These are phyloP conservation scores for Ramularia collo-cygni DNA, from an alignment of 2,329 filamentous ascomycete species.

Conservation along the genomic window DNA sequence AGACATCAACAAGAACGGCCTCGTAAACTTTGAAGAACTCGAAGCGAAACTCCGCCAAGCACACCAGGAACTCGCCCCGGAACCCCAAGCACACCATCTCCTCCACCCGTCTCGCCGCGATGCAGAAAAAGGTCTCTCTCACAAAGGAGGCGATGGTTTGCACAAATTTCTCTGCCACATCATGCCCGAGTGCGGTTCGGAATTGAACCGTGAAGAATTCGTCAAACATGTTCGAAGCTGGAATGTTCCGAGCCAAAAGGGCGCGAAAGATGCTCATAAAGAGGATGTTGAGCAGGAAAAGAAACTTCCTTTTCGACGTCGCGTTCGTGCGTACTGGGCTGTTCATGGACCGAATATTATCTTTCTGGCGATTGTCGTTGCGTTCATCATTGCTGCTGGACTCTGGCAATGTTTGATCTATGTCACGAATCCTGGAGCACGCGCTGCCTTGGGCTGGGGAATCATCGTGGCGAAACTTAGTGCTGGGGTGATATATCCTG, in stretches of 20 bases:
- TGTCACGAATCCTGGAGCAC: slow-evolving; percentile 38
- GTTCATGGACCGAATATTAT: slow-evolving; percentile 48
- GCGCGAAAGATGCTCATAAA: slow-evolving; percentile 45
- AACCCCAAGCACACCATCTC: slow-evolving; percentile 41
- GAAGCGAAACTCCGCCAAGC: slow-evolving; percentile 49
- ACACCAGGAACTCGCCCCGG: slow-evolving; percentile 45
- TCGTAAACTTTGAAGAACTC: slow-evolving; percentile 47
- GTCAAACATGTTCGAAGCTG: slow-evolving; percentile 53
- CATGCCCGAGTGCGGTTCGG: slow-evolving; percentile 35
- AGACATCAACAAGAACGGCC: slow-evolving; percentile 47
- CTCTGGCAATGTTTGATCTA: slow-evolving; percentile 52
- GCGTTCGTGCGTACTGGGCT: slow-evolving; percentile 48
- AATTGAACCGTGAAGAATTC: slow-evolving; percentile 44
- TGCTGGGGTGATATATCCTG: slow-evolving; percentile 51
- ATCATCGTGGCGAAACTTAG: slow-evolving; percentile 50
- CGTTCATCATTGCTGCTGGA: slow-evolving; percentile 46
- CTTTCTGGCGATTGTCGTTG: slow-evolving; percentile 44
- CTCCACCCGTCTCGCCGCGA: slow-evolving; percentile 28
- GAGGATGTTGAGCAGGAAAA: slow-evolving; percentile 34
- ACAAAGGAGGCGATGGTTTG: slow-evolving; percentile 30
- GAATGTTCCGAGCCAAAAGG: slow-evolving; percentile 52
- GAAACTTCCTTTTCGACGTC: slow-evolving; percentile 40
- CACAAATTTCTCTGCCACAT: slow-evolving; percentile 48
- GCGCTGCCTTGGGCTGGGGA: slow-evolving; percentile 50
- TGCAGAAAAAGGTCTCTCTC: slow-evolving; percentile 22